These are phyloP conservation scores for Nothophytophthora sp. DNA, from an alignment of 352 stramenopile genomes.

Conservation along the genomic window DNA sequence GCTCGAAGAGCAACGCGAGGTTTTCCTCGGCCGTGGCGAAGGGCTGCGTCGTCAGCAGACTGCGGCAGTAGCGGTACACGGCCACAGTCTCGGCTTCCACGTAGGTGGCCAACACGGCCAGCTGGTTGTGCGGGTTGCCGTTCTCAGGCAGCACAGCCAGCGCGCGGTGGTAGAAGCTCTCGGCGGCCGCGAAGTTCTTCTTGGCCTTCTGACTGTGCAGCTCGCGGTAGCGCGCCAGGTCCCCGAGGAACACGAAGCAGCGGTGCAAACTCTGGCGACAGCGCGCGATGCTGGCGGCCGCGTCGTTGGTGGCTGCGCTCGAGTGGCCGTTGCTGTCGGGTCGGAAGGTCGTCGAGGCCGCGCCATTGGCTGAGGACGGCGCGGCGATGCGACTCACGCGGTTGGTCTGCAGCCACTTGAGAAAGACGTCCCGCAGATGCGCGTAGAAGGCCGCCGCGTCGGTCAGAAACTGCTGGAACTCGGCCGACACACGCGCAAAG, in stretches of 20 bases:
- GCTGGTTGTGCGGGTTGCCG: conserved; percentile 86
- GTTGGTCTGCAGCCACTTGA: conserved; percentile 45
- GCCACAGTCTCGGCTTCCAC: conserved; percentile 90
- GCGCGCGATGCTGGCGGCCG: conserved; percentile 19
- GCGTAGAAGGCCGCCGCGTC: conserved; percentile 76
- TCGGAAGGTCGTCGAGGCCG: too few relatives aligned
- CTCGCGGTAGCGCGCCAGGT: conserved; percentile 81
- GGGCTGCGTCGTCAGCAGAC: conserved; percentile 78
- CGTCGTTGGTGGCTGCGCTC: conserved; percentile 15
- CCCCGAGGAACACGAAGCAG: conserved; percentile 84
- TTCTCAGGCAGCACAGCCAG: conserved; percentile 73
- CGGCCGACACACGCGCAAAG: conserved; percentile 69
- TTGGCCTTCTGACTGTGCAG: conserved; percentile 83
- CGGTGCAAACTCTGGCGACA: conserved; percentile 73
- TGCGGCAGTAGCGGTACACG: conserved; percentile 91
- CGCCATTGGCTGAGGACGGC: conserved; percentile 19
- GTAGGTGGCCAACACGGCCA: conserved; percentile 85
- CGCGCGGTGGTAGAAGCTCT: conserved; percentile 74
- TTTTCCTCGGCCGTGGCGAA: conserved; percentile 91
- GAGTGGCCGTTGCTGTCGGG: conserved; percentile 7
- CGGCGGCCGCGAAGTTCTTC: conserved; percentile 79
- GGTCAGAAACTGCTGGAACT: conserved; percentile 77
- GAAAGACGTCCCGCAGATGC: conserved; percentile 52
- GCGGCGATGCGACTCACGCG: conserved; percentile 43
- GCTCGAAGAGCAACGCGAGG: conserved; percentile 87